Conservation (phyloP, 2,329 filamentous ascomycete species). For the Colletotrichum gloeosporioides region DNA sequence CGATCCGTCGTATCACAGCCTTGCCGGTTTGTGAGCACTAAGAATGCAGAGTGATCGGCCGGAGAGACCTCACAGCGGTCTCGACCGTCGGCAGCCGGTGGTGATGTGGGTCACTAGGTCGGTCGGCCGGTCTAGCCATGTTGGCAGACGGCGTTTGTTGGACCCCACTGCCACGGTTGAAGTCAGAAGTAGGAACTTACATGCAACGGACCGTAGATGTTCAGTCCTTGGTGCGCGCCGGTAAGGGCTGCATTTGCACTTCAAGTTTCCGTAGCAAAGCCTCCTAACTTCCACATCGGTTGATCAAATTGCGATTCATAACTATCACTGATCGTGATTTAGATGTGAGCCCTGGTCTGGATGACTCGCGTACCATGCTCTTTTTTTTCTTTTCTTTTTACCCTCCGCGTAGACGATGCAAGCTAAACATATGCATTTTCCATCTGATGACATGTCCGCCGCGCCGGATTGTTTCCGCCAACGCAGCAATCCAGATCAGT, state of each 20-base stretch:
- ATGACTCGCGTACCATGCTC: background rate
- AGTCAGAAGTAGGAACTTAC: background rate
- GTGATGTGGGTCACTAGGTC: background rate
- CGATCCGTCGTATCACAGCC: background rate
- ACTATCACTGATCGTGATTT: background rate
- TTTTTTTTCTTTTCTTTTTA: background rate
- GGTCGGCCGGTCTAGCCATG: background rate
- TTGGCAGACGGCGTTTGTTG: background rate
- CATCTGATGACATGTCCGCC: background rate
- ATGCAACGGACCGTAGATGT: background rate
- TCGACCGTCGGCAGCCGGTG: background rate
- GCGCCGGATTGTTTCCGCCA: background rate
- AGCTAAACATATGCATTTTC: background rate
- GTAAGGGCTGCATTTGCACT: background rate
- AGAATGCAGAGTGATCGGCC: background rate
- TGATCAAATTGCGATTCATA: background rate
- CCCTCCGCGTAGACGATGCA: background rate
- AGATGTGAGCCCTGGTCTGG: background rate
- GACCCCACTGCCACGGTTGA: background rate
- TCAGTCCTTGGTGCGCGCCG: background rate
- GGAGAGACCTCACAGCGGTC: background rate
- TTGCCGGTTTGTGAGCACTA: background rate
- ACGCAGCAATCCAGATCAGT: background rate
- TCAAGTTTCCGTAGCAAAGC: background rate
- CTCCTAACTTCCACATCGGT: background rate